A percentile compares a stretch with the other conserved stretches of the same genome.
Evolutionary conservation across 2,329 filamentous ascomycete species (phyloP).

Genomic region (Graphium sp.): DNA sequence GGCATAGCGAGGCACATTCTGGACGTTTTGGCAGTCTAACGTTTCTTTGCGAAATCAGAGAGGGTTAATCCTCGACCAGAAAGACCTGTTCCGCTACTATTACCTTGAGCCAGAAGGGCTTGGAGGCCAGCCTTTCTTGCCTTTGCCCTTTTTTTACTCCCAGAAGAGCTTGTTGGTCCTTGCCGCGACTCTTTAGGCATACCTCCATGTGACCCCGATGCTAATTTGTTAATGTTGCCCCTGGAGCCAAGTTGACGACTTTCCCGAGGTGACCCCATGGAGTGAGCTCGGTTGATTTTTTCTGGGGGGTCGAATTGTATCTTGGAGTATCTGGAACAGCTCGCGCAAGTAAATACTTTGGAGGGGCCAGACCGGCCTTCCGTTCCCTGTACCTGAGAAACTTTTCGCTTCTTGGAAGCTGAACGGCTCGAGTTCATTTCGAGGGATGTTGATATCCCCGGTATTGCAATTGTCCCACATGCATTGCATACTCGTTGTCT

Average conservation of each 20-base stretch:
- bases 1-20: neutral
- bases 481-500: slow-evolving; percentile 37
- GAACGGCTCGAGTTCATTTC: neutral
- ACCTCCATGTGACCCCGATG: slow-evolving; percentile 5
- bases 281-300: slow-evolving; percentile 3
- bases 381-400: neutral
- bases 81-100: slow-evolving; percentile 19
- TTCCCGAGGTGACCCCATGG: neutral
- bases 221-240: slow-evolving; percentile 8
- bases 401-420: too few species aligned
- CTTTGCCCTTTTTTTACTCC: slow-evolving; percentile 49
- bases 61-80: slow-evolving; percentile 24
- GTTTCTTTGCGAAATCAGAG: slow-evolving; percentile 34
- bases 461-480: slow-evolving; percentile 35
- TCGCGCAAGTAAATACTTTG: slow-evolving; percentile 26
- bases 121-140: slow-evolving; percentile 49
- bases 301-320: slow-evolving; percentile 14
- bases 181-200: slow-evolving; percentile 13
- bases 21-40: neutral
- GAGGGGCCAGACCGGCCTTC: slow-evolving; percentile 8
- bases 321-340: slow-evolving; percentile 24
- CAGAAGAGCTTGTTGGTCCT: slow-evolving; percentile 32
- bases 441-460: neutral
- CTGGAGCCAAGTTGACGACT: slow-evolving; percentile 7
- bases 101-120: slow-evolving; percentile 40